Evolutionary conservation across 2,329 filamentous ascomycete genomes (phyloP).

Genomic region (Apiospora pterosperma): DNA sequence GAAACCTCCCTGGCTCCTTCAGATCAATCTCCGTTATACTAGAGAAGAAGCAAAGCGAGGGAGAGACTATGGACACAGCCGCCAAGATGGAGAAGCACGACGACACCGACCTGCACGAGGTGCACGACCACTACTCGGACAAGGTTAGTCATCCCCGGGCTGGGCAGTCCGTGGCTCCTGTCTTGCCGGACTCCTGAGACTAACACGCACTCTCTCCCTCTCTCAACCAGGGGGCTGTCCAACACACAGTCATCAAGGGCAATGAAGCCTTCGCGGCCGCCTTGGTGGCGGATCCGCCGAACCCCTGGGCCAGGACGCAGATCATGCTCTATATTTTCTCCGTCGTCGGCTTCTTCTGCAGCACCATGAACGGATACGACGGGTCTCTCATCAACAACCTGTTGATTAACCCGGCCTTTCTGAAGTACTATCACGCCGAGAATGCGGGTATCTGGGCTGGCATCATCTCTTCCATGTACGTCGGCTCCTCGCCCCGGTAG

Average conservation of each 20-base stretch:
- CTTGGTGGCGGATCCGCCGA: conserved; percentile 48
- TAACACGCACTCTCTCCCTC: not conserved
- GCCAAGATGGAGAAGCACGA: not conserved
- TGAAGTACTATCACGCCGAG: conserved; percentile 34
- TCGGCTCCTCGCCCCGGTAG: too few species aligned
- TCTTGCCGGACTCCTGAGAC: not conserved
- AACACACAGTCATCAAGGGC: conserved; percentile 45
- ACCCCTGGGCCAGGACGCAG: conserved; percentile 35
- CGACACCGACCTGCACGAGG: not conserved
- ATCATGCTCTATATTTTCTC: conserved; percentile 41
- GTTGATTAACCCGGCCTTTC: conserved; percentile 38
- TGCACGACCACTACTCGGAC: conserved; percentile 1
- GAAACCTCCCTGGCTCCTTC: not conserved
- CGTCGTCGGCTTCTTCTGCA: conserved; percentile 45
- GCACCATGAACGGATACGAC: conserved; percentile 51
- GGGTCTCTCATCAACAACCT: conserved; percentile 48
- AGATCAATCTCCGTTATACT: not conserved
- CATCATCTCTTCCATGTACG: conserved; percentile 37
- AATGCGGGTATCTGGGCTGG: conserved; percentile 46
- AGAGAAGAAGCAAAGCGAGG: not conserved
- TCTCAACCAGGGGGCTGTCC: conserved; percentile 17
- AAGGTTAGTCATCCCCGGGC: not conserved
- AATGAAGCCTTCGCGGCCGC: conserved; percentile 54
- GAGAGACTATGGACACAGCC: not conserved
- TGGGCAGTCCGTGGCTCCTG: not conserved